Percentiles rank a stretch among this genome's conserved stretches.
phyloP scores from a whole-genome alignment of 768 basidiomycete species.

The Leucocoprinus sp. region DNA sequence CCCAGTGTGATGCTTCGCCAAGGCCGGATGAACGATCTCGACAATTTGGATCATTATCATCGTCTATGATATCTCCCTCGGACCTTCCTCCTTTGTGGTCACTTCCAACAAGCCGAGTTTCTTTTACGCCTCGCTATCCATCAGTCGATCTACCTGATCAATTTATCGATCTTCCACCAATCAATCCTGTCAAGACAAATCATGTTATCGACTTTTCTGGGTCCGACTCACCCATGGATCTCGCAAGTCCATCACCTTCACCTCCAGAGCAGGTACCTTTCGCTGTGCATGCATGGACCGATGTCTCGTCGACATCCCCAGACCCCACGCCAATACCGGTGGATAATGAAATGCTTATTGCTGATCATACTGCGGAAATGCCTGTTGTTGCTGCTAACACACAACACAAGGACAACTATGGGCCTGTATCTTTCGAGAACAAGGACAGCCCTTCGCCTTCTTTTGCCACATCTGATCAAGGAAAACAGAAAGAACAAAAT shows the following conservation, averaged over 20 bases:
- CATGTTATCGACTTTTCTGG: constrained; percentile 21
- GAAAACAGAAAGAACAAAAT: constrained; percentile 8
- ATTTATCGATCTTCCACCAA: constrained; percentile 1
- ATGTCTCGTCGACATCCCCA: constrained; percentile 26
- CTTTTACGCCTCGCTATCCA: constrained; percentile 3
- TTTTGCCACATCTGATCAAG: neutral
- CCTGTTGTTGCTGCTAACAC: neutral
- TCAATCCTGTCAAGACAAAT: neutral
- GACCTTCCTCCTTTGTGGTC: constrained; percentile 6
- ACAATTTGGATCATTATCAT: constrained; percentile 2
- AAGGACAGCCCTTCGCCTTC: neutral
- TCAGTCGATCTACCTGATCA: neutral
- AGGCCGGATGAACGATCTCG: constrained; percentile 1
- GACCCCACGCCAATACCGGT: neutral
- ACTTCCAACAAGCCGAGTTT: constrained; percentile 3
- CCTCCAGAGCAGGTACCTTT: constrained; percentile 24
- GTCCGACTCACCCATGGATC: constrained; percentile 42
- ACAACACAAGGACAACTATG: constrained; percentile 3
- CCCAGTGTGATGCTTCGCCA: neutral
- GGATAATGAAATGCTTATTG: neutral
- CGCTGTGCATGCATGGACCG: constrained; percentile 37
- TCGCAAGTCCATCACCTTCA: constrained; percentile 32
- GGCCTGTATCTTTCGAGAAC: neutral
- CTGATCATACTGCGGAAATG: neutral
- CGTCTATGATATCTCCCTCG: constrained; percentile 3